Conservation (phyloP, 805 yeast species). For the Cyberlindnera mrakii region DNA sequence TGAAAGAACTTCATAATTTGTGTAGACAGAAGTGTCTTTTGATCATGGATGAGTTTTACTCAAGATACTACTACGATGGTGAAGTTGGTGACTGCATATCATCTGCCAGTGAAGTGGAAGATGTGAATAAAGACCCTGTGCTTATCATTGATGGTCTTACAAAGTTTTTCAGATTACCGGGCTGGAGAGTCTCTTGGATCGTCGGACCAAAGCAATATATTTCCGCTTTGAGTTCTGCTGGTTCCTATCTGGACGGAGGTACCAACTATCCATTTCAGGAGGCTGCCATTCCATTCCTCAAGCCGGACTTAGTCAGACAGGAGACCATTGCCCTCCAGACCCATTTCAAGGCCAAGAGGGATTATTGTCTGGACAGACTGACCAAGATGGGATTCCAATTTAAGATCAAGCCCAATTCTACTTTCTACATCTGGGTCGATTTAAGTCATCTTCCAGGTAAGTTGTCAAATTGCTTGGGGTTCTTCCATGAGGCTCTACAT, state of each 20-base stretch:
- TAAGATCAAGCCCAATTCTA: constrained; percentile 46
- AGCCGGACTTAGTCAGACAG: constrained; percentile 41
- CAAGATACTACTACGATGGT: constrained; percentile 50
- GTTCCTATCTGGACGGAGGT: constrained; percentile 57
- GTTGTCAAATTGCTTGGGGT: constrained; percentile 50
- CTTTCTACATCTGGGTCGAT: constrained; percentile 57
- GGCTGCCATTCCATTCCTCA: constrained; percentile 49
- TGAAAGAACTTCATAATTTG: constrained; percentile 42
- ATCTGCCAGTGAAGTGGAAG: constrained; percentile 45
- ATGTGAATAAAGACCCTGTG: constrained; percentile 54
- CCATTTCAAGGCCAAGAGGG: constrained; percentile 53
- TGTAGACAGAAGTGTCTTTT: constrained; percentile 47
- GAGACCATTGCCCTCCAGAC: constrained; percentile 54
- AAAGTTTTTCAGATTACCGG: constrained; percentile 56
- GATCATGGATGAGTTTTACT: constrained; percentile 60
- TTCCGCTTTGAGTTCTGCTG: constrained; percentile 49
- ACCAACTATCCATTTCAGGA: constrained; percentile 56
- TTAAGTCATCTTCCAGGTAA: constrained; percentile 50
- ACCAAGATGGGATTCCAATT: constrained; percentile 48
- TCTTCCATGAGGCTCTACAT: constrained; percentile 57
- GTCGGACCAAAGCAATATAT: constrained; percentile 58
- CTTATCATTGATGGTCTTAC: constrained; percentile 55
- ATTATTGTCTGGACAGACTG: constrained; percentile 44
- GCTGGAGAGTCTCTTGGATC: constrained; percentile 62
- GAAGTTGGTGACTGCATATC: constrained; percentile 48